phyloP scores from a whole-genome alignment of 2,329 filamentous ascomycete species.

The Didymella arachidicola region DNA sequence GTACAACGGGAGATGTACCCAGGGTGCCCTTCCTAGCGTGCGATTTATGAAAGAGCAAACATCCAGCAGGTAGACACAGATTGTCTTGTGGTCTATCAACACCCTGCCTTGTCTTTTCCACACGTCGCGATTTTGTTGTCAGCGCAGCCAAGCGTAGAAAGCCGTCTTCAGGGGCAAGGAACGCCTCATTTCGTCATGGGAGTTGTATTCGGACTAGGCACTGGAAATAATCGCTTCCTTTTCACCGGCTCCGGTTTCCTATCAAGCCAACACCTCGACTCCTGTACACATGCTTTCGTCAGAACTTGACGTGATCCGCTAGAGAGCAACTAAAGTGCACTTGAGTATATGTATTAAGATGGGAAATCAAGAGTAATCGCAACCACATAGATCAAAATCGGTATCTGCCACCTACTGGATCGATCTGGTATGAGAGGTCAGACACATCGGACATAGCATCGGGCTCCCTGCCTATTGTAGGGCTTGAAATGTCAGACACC shows the following conservation, averaged over 20 bases:
- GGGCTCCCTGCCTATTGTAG: constrained; percentile 23
- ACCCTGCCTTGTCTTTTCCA: constrained; percentile 3
- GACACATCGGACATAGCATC: constrained; percentile 43
- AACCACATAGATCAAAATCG: constrained; percentile 15
- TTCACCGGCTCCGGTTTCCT: constrained; percentile 8
- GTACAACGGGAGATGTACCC: constrained; percentile 14
- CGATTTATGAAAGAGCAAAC: constrained; percentile 13
- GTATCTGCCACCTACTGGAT: constrained; percentile 32
- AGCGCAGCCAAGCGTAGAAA: constrained; percentile 26
- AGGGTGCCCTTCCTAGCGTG: constrained; percentile 7
- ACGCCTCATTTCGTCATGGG: constrained; percentile 30
- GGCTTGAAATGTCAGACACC: constrained; percentile 40
- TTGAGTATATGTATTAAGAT: constrained; percentile 11
- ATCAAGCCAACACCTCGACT: constrained; percentile 2
- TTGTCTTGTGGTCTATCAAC: background rate
- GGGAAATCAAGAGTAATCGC: background rate
- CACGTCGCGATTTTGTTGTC: constrained; percentile 11
- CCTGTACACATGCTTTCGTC: constrained; percentile 8
- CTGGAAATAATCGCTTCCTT: constrained; percentile 15
- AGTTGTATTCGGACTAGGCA: constrained; percentile 14
- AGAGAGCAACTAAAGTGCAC: background rate
- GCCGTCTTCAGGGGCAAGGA: constrained; percentile 17
- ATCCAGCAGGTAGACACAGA: background rate
- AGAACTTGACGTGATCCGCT: background rate
- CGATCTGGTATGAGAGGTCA: constrained; percentile 45